These are phyloP conservation scores for Hanseniaspora lindneri DNA, from an alignment of 805 yeast species.

Conservation along the genomic window DNA sequence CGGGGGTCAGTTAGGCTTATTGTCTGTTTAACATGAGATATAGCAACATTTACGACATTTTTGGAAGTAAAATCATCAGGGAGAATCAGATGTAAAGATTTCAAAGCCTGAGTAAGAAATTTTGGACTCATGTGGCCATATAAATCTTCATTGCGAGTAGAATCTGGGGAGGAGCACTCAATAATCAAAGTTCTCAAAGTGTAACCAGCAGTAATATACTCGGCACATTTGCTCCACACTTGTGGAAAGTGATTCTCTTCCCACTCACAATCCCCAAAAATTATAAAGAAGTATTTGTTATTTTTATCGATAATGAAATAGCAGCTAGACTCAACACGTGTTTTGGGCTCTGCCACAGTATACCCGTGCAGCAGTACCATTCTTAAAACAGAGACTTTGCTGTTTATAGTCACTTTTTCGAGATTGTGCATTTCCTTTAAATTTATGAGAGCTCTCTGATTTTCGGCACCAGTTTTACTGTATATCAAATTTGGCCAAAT, in stretches of 20 bases:
- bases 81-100: slow-evolving; percentile 18
- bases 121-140: slow-evolving; percentile 76
- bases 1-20: slow-evolving; percentile 4
- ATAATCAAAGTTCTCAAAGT: slow-evolving; percentile 48
- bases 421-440: neutral
- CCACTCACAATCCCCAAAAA: slow-evolving; percentile 80
- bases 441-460: slow-evolving; percentile 11
- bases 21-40: slow-evolving; percentile 17
- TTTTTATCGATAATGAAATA: slow-evolving; percentile 35
- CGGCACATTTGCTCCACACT: slow-evolving; percentile 52
- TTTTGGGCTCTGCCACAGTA: slow-evolving; percentile 24
- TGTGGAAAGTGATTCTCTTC: slow-evolving; percentile 33
- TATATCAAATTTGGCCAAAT: slow-evolving; percentile 62
- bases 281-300: slow-evolving; percentile 34
- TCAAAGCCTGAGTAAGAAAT: slow-evolving; percentile 48
- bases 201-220: slow-evolving; percentile 27
- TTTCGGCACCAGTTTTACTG: slow-evolving; percentile 18
- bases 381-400: slow-evolving; percentile 25
- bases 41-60: slow-evolving; percentile 20
- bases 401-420: slow-evolving; percentile 1
- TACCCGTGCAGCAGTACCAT: slow-evolving; percentile 35
- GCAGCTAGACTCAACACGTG: slow-evolving; percentile 38
- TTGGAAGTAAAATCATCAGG: slow-evolving; percentile 17
- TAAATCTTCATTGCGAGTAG: slow-evolving; percentile 32
- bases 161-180: slow-evolving; percentile 58